Conservation (phyloP, 495 filamentous ascomycete genomes). For the Xylona heveae region DNA sequence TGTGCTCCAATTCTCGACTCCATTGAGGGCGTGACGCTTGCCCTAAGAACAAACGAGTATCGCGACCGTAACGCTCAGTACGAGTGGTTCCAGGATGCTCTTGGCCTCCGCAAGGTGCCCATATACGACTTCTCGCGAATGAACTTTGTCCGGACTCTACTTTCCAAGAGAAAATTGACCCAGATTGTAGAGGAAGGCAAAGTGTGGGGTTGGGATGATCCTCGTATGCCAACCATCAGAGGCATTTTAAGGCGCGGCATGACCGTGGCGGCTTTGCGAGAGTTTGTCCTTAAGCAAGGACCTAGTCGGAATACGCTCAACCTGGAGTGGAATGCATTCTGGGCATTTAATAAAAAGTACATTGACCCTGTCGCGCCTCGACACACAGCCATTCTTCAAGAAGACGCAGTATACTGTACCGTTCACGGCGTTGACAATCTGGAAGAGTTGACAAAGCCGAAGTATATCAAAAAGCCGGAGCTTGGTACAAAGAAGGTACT, state of each 20-base stretch:
- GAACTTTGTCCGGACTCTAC: slow-evolving; percentile 80
- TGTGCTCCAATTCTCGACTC: slow-evolving; percentile 81
- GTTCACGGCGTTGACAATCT: slow-evolving; percentile 47
- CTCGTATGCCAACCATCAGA: slow-evolving; percentile 82
- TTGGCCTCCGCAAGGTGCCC: slow-evolving; percentile 70
- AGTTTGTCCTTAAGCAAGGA: slow-evolving; percentile 86
- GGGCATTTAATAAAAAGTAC: slow-evolving; percentile 89
- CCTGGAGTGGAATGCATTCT: slow-evolving; percentile 80
- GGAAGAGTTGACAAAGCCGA: slow-evolving; percentile 50
- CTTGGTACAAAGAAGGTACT: slow-evolving; percentile 71
- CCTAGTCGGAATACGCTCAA: slow-evolving; percentile 74
- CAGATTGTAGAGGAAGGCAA: slow-evolving; percentile 72
- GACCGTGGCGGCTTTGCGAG: slow-evolving; percentile 70
- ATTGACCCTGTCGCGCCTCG: slow-evolving; percentile 77
- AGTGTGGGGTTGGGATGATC: slow-evolving; percentile 90
- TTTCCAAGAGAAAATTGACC: slow-evolving; percentile 88
- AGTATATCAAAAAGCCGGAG: slow-evolving; percentile 70
- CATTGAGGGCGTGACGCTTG: slow-evolving; percentile 84
- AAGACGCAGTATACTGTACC: slow-evolving; percentile 42
- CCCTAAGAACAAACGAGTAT: slow-evolving; percentile 90
- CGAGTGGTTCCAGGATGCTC: slow-evolving; percentile 78
- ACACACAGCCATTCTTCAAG: slow-evolving; percentile 57
- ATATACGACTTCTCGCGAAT: slow-evolving; percentile 97
- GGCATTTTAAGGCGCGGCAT: slow-evolving; percentile 77
- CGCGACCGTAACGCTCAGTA: slow-evolving; percentile 94